Percentiles rank a stretch among this genome's conserved stretches.
phyloP scores from a whole-genome alignment of 2,329 filamentous ascomycete species.

The Paecilomyces dactylethromorphus region DNA sequence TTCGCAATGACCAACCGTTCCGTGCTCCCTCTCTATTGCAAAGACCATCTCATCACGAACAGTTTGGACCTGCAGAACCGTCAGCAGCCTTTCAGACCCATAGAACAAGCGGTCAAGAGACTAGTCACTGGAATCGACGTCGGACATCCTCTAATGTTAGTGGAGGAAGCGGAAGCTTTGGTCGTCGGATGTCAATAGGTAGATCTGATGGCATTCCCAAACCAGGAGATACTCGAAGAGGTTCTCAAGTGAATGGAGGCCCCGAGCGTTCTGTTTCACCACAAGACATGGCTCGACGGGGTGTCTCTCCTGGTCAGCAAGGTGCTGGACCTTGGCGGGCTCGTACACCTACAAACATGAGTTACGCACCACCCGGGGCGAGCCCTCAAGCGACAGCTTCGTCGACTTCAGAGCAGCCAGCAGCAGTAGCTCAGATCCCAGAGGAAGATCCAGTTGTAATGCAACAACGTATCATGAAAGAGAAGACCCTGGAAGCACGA shows the following conservation, averaged over 20 bases:
- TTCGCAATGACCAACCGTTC: slow-evolving; percentile 59
- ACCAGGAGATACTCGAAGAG: slow-evolving; percentile 31
- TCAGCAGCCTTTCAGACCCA: slow-evolving; percentile 80
- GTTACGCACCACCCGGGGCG: slow-evolving; percentile 17
- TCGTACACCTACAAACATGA: slow-evolving; percentile 19
- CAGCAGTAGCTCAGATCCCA: slow-evolving; percentile 11
- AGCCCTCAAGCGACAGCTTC: slow-evolving; percentile 13
- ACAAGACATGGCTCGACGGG: slow-evolving; percentile 17
- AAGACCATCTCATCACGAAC: slow-evolving; percentile 58
- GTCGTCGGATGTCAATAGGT: slow-evolving; percentile 56
- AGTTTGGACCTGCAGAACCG: slow-evolving; percentile 66
- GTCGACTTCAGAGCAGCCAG: slow-evolving; percentile 12
- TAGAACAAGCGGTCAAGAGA: slow-evolving; percentile 60
- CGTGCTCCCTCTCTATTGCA: slow-evolving; percentile 76
- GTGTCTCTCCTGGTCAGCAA: slow-evolving; percentile 20
- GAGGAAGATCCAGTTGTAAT: slow-evolving; percentile 41
- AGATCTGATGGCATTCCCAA: slow-evolving; percentile 38
- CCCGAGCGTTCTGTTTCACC: slow-evolving; percentile 24
- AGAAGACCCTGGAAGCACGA: slow-evolving; percentile 51
- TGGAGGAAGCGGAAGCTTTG: slow-evolving; percentile 68
- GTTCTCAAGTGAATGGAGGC: slow-evolving; percentile 31
- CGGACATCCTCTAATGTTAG: slow-evolving; percentile 89
- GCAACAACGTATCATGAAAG: slow-evolving; percentile 56
- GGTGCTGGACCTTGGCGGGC: slow-evolving; percentile 20
- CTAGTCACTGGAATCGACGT: slow-evolving; percentile 61